phyloP scores from a whole-genome alignment of 805 yeast species.

The Metschnikowia corniflorae region DNA sequence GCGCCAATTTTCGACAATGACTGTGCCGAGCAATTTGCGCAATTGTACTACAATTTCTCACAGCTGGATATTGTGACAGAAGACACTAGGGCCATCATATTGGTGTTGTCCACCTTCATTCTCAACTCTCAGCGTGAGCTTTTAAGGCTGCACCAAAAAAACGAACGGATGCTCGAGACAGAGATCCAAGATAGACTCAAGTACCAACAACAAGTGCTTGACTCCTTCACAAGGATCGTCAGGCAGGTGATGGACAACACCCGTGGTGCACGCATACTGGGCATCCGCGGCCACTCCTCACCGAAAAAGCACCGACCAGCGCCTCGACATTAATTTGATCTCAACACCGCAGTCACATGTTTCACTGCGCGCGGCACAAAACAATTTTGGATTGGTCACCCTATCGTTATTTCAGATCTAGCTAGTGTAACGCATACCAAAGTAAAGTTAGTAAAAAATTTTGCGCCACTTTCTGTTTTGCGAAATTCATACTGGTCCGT shows the following conservation, averaged over 20 bases:
- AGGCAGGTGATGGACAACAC: conserved; percentile 9
- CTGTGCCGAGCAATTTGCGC: conserved; percentile 12
- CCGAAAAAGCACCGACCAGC: conserved; percentile 8
- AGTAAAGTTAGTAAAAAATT: no score
- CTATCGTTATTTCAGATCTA: no score
- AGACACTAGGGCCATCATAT: conserved; percentile 2
- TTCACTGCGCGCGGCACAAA: no score
- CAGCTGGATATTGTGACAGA: conserved; percentile 4
- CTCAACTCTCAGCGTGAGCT: conserved; percentile 10
- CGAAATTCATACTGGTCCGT: no score
- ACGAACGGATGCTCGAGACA: conserved; percentile 11
- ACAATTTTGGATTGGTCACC: no score
- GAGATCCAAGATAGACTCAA: conserved; percentile 13
- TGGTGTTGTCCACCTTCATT: conserved; percentile 10
- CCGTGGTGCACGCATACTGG: conserved; percentile 7
- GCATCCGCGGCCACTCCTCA: conserved; percentile 12
- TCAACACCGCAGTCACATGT: no score
- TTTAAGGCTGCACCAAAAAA: conserved; percentile 9
- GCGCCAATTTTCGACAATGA: conserved; percentile 12
- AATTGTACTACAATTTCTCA: conserved; percentile 8
- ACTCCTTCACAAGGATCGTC: conserved; percentile 10
- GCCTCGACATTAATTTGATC: no score
- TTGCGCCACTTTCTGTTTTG: no score
- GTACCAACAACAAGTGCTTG: conserved; percentile 15
- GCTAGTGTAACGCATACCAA: no score